Conservation (phyloP, 192 early-diverging fungal species). For the Dimargaris cristalligena region DNA sequence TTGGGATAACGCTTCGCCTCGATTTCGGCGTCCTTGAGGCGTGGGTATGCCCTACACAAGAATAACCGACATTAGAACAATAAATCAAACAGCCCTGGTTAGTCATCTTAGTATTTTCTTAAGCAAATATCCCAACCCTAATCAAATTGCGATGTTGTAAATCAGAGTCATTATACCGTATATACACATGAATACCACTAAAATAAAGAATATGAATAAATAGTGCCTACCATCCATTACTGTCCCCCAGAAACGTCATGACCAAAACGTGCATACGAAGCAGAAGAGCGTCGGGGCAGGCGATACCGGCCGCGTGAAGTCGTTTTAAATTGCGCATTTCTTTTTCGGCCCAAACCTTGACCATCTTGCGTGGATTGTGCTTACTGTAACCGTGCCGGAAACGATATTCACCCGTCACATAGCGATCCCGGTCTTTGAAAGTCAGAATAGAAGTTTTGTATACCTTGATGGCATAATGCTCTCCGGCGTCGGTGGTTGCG, state of each 20-base stretch:
- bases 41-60: constrained; percentile 67
- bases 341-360: constrained; percentile 96
- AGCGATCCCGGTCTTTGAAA: constrained; percentile 96
- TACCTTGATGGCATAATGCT: constrained; percentile 85
- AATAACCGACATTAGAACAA: too few species aligned
- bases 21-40: constrained; percentile 86
- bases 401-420: constrained; percentile 87
- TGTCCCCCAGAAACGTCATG: constrained; percentile 87
- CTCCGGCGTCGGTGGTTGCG: constrained; percentile 64
- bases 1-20: constrained; percentile 48
- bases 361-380: constrained; percentile 96
- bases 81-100: too few species aligned
- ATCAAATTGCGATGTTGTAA: too few species aligned
- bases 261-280: constrained; percentile 86
- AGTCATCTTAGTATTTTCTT: too few species aligned
- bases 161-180: too few species aligned
- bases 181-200: too few species aligned
- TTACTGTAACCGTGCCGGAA: constrained; percentile 90
- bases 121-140: too few species aligned
- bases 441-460: constrained; percentile 97
- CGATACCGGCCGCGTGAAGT: constrained; percentile 64
- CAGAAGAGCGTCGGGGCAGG: constrained; percentile 74
- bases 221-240: constrained; percentile 64
- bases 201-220: too few species aligned
- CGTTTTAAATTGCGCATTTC: constrained; percentile 97